phyloP scores from a whole-genome alignment of 1,284 basidiomycete species.

The Cutaneotrichosporon sp. region DNA sequence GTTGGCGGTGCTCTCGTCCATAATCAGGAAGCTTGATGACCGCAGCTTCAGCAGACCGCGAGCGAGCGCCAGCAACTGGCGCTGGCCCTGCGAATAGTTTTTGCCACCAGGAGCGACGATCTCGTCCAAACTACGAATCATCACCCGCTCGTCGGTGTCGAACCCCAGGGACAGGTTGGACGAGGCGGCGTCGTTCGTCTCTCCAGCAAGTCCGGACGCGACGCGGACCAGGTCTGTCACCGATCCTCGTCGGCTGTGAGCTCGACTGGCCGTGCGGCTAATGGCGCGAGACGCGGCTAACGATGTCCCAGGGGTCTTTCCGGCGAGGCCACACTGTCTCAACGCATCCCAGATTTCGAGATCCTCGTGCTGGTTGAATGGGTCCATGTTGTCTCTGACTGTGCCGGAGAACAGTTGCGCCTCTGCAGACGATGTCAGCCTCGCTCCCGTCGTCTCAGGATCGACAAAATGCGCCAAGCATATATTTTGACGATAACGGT shows the following conservation, averaged over 20 bases:
- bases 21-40: constrained; percentile 52
- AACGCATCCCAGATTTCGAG: constrained; percentile 54
- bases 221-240: constrained; percentile 3
- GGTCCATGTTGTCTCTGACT: constrained; percentile 51
- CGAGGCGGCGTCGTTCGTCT: background rate
- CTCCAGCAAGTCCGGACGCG: background rate
- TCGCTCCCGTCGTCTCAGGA: too few relatives aligned
- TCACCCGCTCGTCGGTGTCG: constrained; percentile 41
- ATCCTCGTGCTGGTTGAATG: constrained; percentile 52
- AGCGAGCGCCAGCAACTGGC: constrained; percentile 55
- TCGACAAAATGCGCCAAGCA: too few relatives aligned
- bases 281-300: constrained; percentile 28
- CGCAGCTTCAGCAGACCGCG: constrained; percentile 53
- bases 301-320: constrained; percentile 35
- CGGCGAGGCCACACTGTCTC: constrained; percentile 50
- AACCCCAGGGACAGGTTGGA: background rate
- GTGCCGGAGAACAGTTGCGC: constrained; percentile 50
- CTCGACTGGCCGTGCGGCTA: constrained; percentile 16
- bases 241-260: constrained; percentile 17
- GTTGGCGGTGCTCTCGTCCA: constrained; percentile 55
- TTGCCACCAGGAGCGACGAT: constrained; percentile 52
- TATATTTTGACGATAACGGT: too few relatives aligned
- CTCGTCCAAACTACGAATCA: constrained; percentile 52
- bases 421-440: too few relatives aligned
- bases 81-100: constrained; percentile 51